phyloP scores from a whole-genome alignment of 805 yeast species.

The Metschnikowia shivogae region DNA sequence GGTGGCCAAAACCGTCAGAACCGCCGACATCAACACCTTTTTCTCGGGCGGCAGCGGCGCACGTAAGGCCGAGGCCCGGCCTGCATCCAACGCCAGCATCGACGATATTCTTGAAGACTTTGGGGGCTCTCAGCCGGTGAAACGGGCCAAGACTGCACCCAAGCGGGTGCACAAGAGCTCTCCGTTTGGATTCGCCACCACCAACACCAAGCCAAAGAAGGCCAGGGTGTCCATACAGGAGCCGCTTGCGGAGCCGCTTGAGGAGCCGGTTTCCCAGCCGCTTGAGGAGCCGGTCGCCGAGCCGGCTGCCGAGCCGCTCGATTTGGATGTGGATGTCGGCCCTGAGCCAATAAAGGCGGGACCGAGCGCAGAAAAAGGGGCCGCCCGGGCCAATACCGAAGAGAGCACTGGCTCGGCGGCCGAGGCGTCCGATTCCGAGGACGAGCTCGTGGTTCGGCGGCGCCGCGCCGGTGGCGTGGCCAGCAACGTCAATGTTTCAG shows the following conservation, averaged over 20 bases:
- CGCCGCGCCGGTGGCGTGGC: slow-evolving; percentile 48
- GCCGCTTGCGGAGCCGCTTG: neutral
- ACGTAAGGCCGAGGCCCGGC: slow-evolving; percentile 8
- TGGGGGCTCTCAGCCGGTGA: slow-evolving; percentile 11
- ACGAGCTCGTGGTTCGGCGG: slow-evolving; percentile 54
- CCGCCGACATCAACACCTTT: slow-evolving; percentile 50
- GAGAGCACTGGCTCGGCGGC: neutral
- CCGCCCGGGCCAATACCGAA: too few relatives aligned
- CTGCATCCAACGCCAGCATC: slow-evolving; percentile 21
- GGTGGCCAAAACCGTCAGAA: slow-evolving; percentile 37
- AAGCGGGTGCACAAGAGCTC: slow-evolving; percentile 34
- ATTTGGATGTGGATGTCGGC: neutral
- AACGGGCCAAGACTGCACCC: slow-evolving; percentile 13
- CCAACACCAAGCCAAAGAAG: slow-evolving; percentile 16
- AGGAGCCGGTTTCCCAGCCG: neutral
- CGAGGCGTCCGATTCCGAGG: slow-evolving; percentile 29
- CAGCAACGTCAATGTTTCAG: slow-evolving; percentile 37
- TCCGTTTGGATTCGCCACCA: slow-evolving; percentile 25
- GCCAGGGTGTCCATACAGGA: neutral
- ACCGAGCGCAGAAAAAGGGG: too few relatives aligned
- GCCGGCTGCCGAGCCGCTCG: neutral
- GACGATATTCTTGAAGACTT: slow-evolving; percentile 20
- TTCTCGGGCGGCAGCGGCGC: slow-evolving; percentile 30
- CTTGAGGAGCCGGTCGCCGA: neutral
- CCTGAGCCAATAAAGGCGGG: too few relatives aligned